A percentile compares a stretch with the other conserved stretches of the same genome.
Evolutionary conservation across 2,329 filamentous ascomycete species (phyloP).

Genomic region (Ophiostoma piceae): DNA sequence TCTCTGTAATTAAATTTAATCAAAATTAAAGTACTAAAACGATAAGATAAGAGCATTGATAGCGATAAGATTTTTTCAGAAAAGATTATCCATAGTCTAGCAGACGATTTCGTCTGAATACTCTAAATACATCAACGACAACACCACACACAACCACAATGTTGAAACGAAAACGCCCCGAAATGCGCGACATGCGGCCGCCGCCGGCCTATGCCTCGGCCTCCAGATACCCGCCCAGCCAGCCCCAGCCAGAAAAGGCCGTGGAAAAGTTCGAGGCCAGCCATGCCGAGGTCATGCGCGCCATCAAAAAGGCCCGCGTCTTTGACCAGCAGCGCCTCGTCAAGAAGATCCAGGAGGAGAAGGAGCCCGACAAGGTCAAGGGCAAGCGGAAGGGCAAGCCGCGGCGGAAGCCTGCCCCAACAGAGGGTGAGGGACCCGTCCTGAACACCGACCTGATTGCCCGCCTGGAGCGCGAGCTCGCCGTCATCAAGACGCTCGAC

Average conservation of each 20-base stretch:
- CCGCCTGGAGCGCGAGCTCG: conserved; percentile 58
- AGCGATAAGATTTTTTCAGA: conserved; percentile 15
- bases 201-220: conserved; percentile 40
- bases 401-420: not conserved
- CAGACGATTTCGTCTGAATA: not conserved
- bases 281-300: conserved; percentile 53
- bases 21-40: not conserved
- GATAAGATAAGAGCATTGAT: conserved; percentile 15
- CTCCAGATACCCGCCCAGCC: not conserved
- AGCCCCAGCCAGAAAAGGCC: conserved; percentile 25
- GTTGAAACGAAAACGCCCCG: conserved; percentile 54
- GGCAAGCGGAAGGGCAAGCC: not conserved
- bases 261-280: conserved; percentile 24
- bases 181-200: conserved; percentile 37
- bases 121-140: not conserved
- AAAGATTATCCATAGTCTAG: not conserved
- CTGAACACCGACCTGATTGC: conserved; percentile 45
- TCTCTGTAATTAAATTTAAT: not conserved
- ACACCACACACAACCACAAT: conserved; percentile 29
- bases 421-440: conserved; percentile 23
- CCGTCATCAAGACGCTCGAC: conserved; percentile 55
- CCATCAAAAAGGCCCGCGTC: conserved; percentile 66
- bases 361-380: conserved; percentile 26
- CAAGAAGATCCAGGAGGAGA: conserved; percentile 50
- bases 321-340: conserved; percentile 74